Evolutionary conservation across 2,329 filamentous ascomycete species (phyloP).

Genomic region (Trichophyton simii): DNA sequence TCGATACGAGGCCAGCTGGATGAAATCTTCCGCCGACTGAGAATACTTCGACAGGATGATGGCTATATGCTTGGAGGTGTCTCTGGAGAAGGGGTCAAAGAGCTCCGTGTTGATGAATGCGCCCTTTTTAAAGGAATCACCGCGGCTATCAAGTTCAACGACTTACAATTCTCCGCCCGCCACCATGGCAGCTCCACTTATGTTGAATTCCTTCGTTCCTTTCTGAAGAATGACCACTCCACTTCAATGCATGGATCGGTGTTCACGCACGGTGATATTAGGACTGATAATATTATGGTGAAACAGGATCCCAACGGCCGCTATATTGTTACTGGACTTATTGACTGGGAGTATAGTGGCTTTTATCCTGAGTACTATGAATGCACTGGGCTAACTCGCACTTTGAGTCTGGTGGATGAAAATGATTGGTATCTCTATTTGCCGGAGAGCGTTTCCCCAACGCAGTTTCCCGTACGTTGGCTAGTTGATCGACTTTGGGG

Average conservation of each 20-base stretch:
- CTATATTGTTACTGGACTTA: slow-evolving; percentile 18
- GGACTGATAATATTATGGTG: slow-evolving; percentile 11
- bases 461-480: slow-evolving; percentile 6
- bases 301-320: background rate
- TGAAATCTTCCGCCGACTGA: slow-evolving; percentile 15
- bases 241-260: slow-evolving; percentile 4
- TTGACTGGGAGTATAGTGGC: slow-evolving; percentile 23
- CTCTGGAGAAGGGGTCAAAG: slow-evolving; percentile 19
- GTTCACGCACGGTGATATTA: slow-evolving; percentile 11
- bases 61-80: slow-evolving; percentile 16
- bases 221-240: slow-evolving; percentile 12
- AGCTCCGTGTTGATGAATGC: slow-evolving; percentile 13
- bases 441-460: slow-evolving; percentile 18
- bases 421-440: slow-evolving; percentile 22
- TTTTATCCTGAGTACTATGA: slow-evolving; percentile 24
- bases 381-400: slow-evolving; percentile 15
- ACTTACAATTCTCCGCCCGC: slow-evolving; percentile 17
- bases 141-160: slow-evolving; percentile 12
- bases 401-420: slow-evolving; percentile 14
- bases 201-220: slow-evolving; percentile 16
- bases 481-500: slow-evolving; percentile 12
- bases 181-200: slow-evolving; percentile 16
- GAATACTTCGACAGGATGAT: slow-evolving; percentile 14
- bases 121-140: slow-evolving; percentile 14
- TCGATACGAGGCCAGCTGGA: slow-evolving; percentile 12